Conservation (phyloP, 2,329 filamentous ascomycete genomes). For the Trichophyton benhamiae region DNA sequence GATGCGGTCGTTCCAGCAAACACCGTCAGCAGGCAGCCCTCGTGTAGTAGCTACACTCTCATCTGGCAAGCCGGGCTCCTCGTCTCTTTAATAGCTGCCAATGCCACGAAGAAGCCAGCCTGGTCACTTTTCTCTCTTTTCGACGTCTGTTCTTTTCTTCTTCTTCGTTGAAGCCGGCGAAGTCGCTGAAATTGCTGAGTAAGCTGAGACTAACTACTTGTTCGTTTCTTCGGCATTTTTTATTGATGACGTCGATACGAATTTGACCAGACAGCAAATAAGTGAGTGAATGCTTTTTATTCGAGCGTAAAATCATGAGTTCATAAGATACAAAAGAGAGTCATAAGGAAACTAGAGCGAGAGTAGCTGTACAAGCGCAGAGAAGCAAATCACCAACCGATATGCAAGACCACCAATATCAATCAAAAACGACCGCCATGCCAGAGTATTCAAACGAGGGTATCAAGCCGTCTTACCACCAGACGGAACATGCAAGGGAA, state of each 20-base stretch:
- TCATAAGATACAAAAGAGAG: slow-evolving; percentile 1
- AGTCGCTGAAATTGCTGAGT: not conserved
- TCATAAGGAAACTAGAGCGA: not conserved
- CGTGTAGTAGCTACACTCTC: not conserved
- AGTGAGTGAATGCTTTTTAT: not conserved
- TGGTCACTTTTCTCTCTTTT: not conserved
- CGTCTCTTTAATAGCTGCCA: not conserved
- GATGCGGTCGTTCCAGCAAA: not conserved
- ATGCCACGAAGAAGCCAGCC: not conserved
- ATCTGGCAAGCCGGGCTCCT: not conserved
- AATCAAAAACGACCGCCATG: not conserved
- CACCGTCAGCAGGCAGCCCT: not conserved
- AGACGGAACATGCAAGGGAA: not conserved
- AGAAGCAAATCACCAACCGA: not conserved
- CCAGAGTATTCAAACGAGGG: not conserved
- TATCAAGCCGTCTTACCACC: not conserved
- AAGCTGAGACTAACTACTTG: not conserved
- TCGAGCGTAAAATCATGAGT: not conserved
- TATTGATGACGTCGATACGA: too few species aligned
- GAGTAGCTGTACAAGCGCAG: not conserved
- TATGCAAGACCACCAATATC: not conserved
- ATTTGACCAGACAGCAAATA: not conserved
- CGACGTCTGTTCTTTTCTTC: too few species aligned
- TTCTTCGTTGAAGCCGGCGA: not conserved
- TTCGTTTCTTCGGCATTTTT: not conserved